phyloP scores from a whole-genome alignment of 768 basidiomycete species.

The Russula abietina region DNA sequence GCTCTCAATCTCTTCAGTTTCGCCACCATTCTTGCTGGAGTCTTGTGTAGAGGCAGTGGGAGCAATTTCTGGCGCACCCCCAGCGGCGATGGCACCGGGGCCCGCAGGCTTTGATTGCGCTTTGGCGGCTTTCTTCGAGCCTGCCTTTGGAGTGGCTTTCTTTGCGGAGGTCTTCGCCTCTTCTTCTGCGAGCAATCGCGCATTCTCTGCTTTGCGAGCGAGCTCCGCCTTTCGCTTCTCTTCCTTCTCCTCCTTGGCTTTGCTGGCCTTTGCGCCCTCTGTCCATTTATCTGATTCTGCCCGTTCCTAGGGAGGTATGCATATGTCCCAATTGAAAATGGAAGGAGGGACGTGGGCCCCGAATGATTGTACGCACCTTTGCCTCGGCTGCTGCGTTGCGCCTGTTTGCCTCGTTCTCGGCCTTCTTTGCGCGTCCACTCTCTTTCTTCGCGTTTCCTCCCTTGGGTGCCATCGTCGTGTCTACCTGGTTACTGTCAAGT shows the following conservation, averaged over 20 bases:
- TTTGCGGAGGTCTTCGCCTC: constrained; percentile 58
- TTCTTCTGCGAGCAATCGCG: constrained; percentile 82
- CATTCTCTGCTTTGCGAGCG: constrained; percentile 82
- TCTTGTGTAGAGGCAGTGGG: constrained; percentile 27
- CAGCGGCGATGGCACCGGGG: constrained; percentile 81
- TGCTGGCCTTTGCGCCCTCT: constrained; percentile 60
- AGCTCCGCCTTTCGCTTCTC: constrained; percentile 76
- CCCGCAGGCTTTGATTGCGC: constrained; percentile 51
- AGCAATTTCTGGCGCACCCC: constrained; percentile 42
- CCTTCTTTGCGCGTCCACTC: constrained; percentile 82
- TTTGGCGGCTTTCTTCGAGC: constrained; percentile 2
- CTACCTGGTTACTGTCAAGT: background rate
- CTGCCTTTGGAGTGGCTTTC: constrained; percentile 43
- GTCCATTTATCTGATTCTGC: constrained; percentile 66
- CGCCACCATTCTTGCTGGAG: constrained; percentile 29
- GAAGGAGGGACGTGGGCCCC: background rate
- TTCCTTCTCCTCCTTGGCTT: constrained; percentile 67
- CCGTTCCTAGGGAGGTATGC: constrained; percentile 47
- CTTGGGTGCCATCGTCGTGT: constrained; percentile 67
- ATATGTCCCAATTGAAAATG: background rate
- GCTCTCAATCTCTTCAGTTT: constrained; percentile 50
- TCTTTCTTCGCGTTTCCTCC: constrained; percentile 92
- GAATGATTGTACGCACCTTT: constrained; percentile 40
- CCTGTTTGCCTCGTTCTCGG: constrained; percentile 84
- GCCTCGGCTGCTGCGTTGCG: constrained; percentile 53